Conservation (phyloP, 2,329 filamentous ascomycete species). For the Nannizziopsis arthrosporioides region DNA sequence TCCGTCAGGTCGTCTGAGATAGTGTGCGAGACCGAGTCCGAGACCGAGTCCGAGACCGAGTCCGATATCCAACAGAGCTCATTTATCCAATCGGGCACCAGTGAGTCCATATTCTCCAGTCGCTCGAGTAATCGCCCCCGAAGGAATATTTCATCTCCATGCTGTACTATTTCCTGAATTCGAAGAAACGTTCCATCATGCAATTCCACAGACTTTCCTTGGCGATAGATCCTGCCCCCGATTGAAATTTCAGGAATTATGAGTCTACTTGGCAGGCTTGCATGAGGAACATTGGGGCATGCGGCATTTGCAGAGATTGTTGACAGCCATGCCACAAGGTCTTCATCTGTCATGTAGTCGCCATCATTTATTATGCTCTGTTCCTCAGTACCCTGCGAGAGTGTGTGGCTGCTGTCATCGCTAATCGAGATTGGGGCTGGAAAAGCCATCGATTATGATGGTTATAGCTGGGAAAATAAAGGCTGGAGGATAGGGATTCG, state of each 20-base stretch:
- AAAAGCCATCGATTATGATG: no score
- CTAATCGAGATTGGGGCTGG: no score
- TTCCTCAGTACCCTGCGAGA: neutral
- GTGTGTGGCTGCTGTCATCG: conserved; percentile 7
- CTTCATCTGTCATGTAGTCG: conserved; percentile 22
- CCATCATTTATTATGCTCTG: conserved; percentile 10
- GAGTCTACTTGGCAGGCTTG: neutral
- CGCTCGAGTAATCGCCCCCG: conserved; percentile 30
- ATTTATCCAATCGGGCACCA: conserved; percentile 30
- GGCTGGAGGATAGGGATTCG: no score
- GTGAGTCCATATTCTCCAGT: conserved; percentile 23
- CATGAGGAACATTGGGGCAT: neutral
- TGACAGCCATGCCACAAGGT: conserved; percentile 16
- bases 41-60: conserved; percentile 20
- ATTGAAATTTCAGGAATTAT: conserved; percentile 14
- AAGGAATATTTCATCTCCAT: conserved; percentile 25
- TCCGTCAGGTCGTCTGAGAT: conserved; percentile 28
- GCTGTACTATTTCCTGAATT: conserved; percentile 27
- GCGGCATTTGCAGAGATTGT: conserved; percentile 7
- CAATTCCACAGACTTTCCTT: conserved; percentile 29
- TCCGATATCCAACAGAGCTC: conserved; percentile 36
- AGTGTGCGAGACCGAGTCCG: no score
- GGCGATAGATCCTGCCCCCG: conserved; percentile 19
- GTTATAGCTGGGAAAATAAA: no score
- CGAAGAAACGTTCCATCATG: conserved; percentile 31